Conservation (phyloP, 768 basidiomycete genomes). For the Trametes maxima region DNA sequence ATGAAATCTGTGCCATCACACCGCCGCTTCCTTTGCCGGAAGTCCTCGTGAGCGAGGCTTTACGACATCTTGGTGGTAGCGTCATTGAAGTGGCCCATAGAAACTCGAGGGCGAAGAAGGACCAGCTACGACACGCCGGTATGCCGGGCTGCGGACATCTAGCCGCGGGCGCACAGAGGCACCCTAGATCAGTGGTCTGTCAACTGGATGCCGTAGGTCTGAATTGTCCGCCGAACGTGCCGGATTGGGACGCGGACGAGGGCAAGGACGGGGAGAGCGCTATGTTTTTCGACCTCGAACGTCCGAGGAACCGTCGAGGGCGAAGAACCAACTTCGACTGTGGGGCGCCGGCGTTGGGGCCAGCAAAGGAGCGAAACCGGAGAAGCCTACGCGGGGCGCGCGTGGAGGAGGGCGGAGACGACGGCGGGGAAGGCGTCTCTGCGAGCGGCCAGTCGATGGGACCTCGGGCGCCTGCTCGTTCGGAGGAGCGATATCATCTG, state of each 20-base stretch:
- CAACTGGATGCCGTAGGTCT: constrained; percentile 1
- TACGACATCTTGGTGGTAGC: too few relatives aligned
- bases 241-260: background rate
- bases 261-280: background rate
- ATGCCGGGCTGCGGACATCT: background rate
- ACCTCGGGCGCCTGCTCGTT: constrained; percentile 1
- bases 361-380: background rate
- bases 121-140: background rate
- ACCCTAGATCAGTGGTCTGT: constrained; percentile 19
- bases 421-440: background rate
- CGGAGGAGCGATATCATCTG: constrained; percentile 3
- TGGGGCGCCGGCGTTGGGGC: background rate
- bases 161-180: constrained; percentile 13
- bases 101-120: too few relatives aligned
- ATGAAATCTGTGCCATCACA: too few relatives aligned
- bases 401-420: background rate
- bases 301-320: too few relatives aligned
- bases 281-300: background rate
- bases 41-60: too few relatives aligned
- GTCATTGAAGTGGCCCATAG: too few relatives aligned
- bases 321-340: too few relatives aligned
- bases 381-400: background rate
- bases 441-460: constrained; percentile 9
- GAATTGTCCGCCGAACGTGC: background rate
- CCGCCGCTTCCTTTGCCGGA: too few relatives aligned